These are phyloP conservation scores for Sporothrix mexicana DNA, from an alignment of 2,329 filamentous ascomycete species.

Conservation along the genomic window DNA sequence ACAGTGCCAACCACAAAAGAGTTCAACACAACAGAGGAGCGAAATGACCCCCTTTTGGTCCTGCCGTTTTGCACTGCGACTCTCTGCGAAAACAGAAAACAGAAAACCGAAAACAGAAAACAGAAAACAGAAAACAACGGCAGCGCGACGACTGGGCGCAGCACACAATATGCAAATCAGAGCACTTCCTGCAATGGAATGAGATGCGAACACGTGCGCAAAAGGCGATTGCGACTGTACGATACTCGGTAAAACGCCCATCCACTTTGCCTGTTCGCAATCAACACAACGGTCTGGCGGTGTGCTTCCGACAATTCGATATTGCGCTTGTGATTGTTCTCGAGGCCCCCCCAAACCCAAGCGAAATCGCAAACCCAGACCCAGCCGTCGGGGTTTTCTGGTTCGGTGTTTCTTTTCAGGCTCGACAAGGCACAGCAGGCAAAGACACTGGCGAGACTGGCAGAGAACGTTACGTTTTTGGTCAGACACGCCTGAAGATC, in stretches of 20 bases:
- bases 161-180: constrained; percentile 1
- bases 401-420: neutral
- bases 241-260: neutral
- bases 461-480: no score
- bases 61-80: neutral
- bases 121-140: neutral
- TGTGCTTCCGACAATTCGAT: neutral
- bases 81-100: neutral
- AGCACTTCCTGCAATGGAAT: neutral
- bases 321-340: neutral
- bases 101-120: no score
- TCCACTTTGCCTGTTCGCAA: neutral
- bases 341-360: neutral
- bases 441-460: neutral
- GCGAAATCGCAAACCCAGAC: neutral
- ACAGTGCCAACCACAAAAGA: neutral
- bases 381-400: neutral
- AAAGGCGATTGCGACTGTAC: neutral
- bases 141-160: neutral
- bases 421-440: neutral
- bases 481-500: no score
- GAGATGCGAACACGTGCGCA: neutral
- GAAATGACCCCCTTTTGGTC: neutral
- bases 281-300: neutral
- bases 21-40: no score